These are phyloP conservation scores for Kwoniella sp. DNA, from an alignment of 768 basidiomycete genomes.

Conservation along the genomic window DNA sequence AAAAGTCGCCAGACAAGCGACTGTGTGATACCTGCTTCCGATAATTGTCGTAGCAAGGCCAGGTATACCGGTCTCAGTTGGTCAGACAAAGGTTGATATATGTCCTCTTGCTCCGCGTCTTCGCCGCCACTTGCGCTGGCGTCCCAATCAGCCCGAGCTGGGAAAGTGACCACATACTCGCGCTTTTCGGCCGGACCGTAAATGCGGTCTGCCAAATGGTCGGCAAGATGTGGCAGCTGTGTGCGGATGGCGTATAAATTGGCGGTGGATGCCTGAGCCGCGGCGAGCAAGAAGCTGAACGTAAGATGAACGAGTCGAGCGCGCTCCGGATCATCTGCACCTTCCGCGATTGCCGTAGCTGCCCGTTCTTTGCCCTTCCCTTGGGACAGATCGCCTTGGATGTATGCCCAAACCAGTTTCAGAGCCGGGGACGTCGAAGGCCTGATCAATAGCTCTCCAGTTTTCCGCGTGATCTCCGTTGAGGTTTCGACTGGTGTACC, in stretches of 20 bases:
- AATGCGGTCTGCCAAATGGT: constrained; percentile 18
- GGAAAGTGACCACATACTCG: constrained; percentile 37
- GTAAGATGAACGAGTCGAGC: constrained; percentile 15
- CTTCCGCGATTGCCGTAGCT: not conserved
- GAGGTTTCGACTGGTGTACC: not conserved
- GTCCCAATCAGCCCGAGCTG: constrained; percentile 28
- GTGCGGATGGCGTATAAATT: constrained; percentile 23
- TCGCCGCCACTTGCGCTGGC: not conserved
- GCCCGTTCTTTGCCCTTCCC: constrained; percentile 32
- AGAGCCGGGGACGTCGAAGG: constrained; percentile 9
- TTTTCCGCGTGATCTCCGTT: not conserved
- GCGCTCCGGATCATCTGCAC: constrained; percentile 5
- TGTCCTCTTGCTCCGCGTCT: constrained; percentile 8
- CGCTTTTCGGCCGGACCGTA: constrained; percentile 20
- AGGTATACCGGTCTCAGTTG: constrained; percentile 28
- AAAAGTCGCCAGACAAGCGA: constrained; percentile 37
- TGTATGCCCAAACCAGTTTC: constrained; percentile 27
- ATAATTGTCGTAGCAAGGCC: constrained; percentile 27
- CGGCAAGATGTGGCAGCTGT: constrained; percentile 26
- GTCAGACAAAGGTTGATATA: constrained; percentile 17
- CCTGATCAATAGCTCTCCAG: not conserved
- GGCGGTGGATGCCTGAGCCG: constrained; percentile 22
- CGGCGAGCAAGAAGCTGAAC: constrained; percentile 19
- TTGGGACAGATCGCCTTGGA: constrained; percentile 15
- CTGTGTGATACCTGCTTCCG: constrained; percentile 42